Percentiles rank a stretch among this genome's conserved stretches.
Conservation (phyloP, 139 green algal species). For the Volvox africanus region DNA sequence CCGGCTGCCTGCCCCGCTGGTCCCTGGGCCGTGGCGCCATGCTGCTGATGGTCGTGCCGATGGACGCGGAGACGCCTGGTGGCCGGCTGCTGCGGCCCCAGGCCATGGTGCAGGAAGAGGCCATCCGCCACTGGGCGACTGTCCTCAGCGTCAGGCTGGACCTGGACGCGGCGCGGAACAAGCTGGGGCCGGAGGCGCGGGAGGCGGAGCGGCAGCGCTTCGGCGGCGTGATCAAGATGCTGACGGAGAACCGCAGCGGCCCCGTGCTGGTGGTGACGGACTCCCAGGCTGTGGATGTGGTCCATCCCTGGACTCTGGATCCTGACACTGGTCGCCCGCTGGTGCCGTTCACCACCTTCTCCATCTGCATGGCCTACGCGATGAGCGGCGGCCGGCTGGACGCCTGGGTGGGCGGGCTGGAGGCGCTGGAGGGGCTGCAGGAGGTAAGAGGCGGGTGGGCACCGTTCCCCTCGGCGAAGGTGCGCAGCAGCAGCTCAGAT, state of each 20-base stretch:
- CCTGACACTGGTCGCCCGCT: slow-evolving; percentile 47
- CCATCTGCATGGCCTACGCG: slow-evolving; percentile 73
- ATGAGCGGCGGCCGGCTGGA: slow-evolving; percentile 66
- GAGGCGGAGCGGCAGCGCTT: slow-evolving; percentile 68
- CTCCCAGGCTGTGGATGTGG: slow-evolving; percentile 77
- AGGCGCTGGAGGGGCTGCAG: slow-evolving; percentile 52
- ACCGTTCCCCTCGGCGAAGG: too few species aligned
- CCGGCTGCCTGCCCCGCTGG: slow-evolving; percentile 58
- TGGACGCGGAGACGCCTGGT: slow-evolving; percentile 78
- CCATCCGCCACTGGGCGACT: slow-evolving; percentile 68
- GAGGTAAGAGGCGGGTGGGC: neutral
- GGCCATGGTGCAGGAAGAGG: slow-evolving; percentile 74
- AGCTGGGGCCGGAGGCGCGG: slow-evolving; percentile 42
- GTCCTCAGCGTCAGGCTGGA: slow-evolving; percentile 74
- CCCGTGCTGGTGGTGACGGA: slow-evolving; percentile 74
- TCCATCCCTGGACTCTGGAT: slow-evolving; percentile 77
- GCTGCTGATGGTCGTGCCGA: slow-evolving; percentile 79
- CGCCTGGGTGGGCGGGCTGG: slow-evolving; percentile 66
- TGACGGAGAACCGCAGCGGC: slow-evolving; percentile 56
- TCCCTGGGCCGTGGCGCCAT: slow-evolving; percentile 47
- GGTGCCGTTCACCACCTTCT: slow-evolving; percentile 79
- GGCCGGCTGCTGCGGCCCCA: slow-evolving; percentile 76
- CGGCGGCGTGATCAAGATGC: slow-evolving; percentile 53
- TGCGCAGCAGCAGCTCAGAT: too few species aligned
- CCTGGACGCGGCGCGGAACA: slow-evolving; percentile 64